Evolutionary conservation across 2,329 filamentous ascomycete species (phyloP), one percentile per base, ranked within the genome.

Genomic region (Xylaria polymorpha): DNA sequence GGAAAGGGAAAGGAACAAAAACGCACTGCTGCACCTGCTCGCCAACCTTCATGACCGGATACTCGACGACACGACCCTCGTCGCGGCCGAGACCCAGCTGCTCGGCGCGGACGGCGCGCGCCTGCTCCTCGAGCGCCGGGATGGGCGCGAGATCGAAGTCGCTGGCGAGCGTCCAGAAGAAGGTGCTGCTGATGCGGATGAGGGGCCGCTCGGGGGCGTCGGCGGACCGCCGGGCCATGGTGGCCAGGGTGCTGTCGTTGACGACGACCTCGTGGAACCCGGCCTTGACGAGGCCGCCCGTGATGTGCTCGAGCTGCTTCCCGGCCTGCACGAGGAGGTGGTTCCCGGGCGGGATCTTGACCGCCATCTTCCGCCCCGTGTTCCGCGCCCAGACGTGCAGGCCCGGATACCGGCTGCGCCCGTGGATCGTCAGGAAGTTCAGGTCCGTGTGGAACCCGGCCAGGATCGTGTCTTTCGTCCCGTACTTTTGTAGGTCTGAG

Each of bases 401-500:
- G 2, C 87, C 87, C 0, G 87, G 87, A 73, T 88, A 90, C 68
- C 87, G 86, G 37, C 86, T 88, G 72, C 87, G 87, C 66, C 87
- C 87, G 80, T 90, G 87, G 79, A 90, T 90, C 72, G 87, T 90
- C 61, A 90, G 82, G 77, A 89, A 90, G 82, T 90, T 90, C 67
- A 90, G 85, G 74, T 90, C 87, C 0, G 87, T 89, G 78, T 90
- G 87, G 81, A 90, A 90, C 46, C 87, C 87, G 18, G 87, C 87
- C 18, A 90, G 84, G 74, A 90, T 89, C 59, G 86, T 89, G 80
- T 88, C 83, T 60, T 82, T 80, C 3, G 77, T 57, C 56, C 85
- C 85, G 79, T 88, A 87, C 67, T 84, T 86, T 14, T 71, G 63
- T 14, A 90, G 83, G 75, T 90, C 86, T 0, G 87, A 89, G 0